Evolutionary conservation across 768 basidiomycete species (phyloP), one percentile per base, ranked within the genome.

Genomic region (Guyanaporus albipodus): DNA sequence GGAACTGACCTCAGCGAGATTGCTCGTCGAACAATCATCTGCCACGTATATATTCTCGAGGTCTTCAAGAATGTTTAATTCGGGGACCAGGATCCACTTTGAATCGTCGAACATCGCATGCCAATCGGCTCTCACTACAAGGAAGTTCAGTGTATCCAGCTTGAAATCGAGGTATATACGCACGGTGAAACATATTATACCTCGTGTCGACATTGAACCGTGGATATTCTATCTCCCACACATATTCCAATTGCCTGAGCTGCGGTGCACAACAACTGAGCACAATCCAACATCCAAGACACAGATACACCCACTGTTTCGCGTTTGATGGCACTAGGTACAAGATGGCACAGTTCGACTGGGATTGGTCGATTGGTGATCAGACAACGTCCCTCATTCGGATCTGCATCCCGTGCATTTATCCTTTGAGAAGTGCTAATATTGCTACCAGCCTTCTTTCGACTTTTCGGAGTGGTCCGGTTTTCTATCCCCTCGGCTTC

Each of bases 161-260:
- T 7, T 18, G 11, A 8, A 34, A 34, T 3, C 3, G 4, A 15
- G 1, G 1, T 11, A 23, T 1, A 19, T 15, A 21, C 42, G 11
- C 19, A 44, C 48, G 19, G 28, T 18, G 14, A 4, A 49, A 22
- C 14, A 39, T 1, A 21, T 49, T 39, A 15, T 21, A 10, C 19
- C 11, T 21, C 0, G 36, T 21, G 8, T 44, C 31, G 2, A 44
- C 1, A 12, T 44, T 9, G 31, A 44, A 12, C 1, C 15, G 8
- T 17, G 2, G 2, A 22, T 32, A 9, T 10, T n/a, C 12, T 6
- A 33, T 2, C 2, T n/a, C 45, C 45, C 45, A 46, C 10, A 33
- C 36, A 32, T 49, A 37, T n/a, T 38, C 36, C 17, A 49, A 33
- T 22, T 34, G 24, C 18, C 18, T 49, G 14, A 48, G n/a, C 47